These are phyloP conservation scores for Phyllosticta citriasiana DNA, from an alignment of 2,329 filamentous ascomycete genomes.

Conservation along the genomic window DNA sequence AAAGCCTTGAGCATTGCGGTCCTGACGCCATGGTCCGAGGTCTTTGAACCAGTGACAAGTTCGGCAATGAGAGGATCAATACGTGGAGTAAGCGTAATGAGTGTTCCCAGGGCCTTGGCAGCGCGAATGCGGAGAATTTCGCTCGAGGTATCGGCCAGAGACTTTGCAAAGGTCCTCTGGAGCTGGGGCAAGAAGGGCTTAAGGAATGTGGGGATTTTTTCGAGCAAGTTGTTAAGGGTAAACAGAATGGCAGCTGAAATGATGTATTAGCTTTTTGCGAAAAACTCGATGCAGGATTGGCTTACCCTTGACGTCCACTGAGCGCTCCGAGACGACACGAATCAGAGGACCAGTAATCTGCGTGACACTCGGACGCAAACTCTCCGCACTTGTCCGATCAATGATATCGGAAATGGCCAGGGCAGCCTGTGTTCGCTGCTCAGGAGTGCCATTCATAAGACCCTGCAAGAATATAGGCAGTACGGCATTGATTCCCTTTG, in stretches of 20 bases:
- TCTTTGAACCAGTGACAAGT: constrained; percentile 91
- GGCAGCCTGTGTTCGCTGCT: constrained; percentile 85
- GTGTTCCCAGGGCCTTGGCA: constrained; percentile 83
- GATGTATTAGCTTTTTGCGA: neutral
- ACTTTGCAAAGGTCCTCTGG: constrained; percentile 93
- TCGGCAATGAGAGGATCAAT: constrained; percentile 91
- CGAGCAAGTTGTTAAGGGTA: constrained; percentile 86
- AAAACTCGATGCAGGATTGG: neutral
- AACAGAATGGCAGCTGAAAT: constrained; percentile 68
- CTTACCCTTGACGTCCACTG: constrained; percentile 75
- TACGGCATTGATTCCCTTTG: constrained; percentile 94
- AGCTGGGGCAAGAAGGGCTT: constrained; percentile 96
- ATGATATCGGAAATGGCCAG: constrained; percentile 93
- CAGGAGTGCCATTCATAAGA: constrained; percentile 88
- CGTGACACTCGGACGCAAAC: constrained; percentile 88
- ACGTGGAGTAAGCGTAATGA: constrained; percentile 91
- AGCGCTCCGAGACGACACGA: constrained; percentile 92
- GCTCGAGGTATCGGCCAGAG: constrained; percentile 84
- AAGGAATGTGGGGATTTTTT: constrained; percentile 91
- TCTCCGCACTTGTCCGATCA: constrained; percentile 78
- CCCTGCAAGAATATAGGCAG: constrained; percentile 96
- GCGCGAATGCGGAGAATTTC: constrained; percentile 79
- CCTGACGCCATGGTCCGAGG: constrained; percentile 72
- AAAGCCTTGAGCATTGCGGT: constrained; percentile 95
- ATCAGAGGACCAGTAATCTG: constrained; percentile 97